Base-by-base conservation (phyloP, 1,139 yeast genomes). In the Nakaseomyces sp. region DNA sequence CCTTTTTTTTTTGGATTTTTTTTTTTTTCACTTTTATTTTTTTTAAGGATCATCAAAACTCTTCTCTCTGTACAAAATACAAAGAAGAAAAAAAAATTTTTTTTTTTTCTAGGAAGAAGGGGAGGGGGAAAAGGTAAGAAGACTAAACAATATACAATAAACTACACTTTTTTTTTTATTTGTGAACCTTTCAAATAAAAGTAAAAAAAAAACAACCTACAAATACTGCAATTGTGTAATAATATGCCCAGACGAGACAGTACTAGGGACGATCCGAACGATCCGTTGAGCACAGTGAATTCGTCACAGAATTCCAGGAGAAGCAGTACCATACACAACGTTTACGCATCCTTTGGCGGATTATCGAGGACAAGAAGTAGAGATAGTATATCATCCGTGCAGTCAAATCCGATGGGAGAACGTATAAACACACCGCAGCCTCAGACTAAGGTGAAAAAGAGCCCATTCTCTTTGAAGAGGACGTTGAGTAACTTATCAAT, bases 401-500 rank as follows among this genome's bases (percentile, higher is more conserved):
- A 24, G 10, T 17, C 29, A 15, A 29, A 42, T 22, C 17, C 40
- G 20, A 2, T 29, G 32, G 36, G 37, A 9, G 26, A 20, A 10
- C 13, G 28, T 19, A 24, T 16, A 5, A 36, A 29, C 20, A 29
- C 32, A 7, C 32, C 17, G 18, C 32, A 29, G 32, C 18, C 32
- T 7, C 9, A 15, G 32, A 6, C 6, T n/a, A 46, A 45, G 12
- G 29, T 46, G 13, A 41, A 39, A 26, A 51, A 48, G 43, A 49
- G 51, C 4, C 55, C 54, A 3, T 40, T 46, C n/a, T 26, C 50
- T 8, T 38, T 57, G 30, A 52, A 50, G 40, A 52, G 53, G 28
- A 56, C 60, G 6, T 33, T 57, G 17, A 55, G 60, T 41, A 49
- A 48, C 43, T 42, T 57, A 16, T 54, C 61, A 3, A 48, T 53